Conservation (phyloP, 2,329 filamentous ascomycete species). For the Aureobasidium subglaciale region DNA sequence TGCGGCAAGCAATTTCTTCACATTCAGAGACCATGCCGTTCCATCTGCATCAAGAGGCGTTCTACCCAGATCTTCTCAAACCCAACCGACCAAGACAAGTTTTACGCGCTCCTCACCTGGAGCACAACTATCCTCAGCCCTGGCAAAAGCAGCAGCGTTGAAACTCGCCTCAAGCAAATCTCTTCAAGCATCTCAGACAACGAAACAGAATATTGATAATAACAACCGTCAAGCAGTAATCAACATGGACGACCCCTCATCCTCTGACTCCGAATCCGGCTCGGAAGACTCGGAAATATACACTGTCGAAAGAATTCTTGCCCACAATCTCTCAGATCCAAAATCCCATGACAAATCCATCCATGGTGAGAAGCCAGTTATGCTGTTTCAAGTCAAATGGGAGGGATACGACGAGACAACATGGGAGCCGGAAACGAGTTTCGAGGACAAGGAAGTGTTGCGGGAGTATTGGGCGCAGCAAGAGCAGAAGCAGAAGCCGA, state of each 20-base stretch:
- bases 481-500: neutral
- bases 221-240: neutral
- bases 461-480: slow-evolving; percentile 21
- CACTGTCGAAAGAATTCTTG: slow-evolving; percentile 25
- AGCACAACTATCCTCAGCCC: neutral
- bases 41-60: neutral
- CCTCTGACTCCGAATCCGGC: slow-evolving; percentile 7
- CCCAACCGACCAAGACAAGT: neutral
- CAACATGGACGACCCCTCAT: slow-evolving; percentile 15
- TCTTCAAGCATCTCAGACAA: neutral
- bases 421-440: slow-evolving; percentile 29
- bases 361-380: slow-evolving; percentile 22
- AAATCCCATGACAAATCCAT: slow-evolving; percentile 21
- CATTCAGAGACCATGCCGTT: neutral
- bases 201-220: neutral
- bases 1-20: neutral
- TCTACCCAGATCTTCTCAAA: neutral
- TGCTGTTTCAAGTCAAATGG: slow-evolving; percentile 30
- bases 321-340: slow-evolving; percentile 26
- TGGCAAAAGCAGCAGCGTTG: neutral
- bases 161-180: neutral
- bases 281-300: slow-evolving; percentile 13
- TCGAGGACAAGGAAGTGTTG: slow-evolving; percentile 24
- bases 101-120: neutral
- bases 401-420: slow-evolving; percentile 25